A percentile compares a stretch with the other conserved stretches of the same genome.
phyloP scores from a whole-genome alignment of 768 basidiomycete genomes.

The Harrya chromipes region DNA sequence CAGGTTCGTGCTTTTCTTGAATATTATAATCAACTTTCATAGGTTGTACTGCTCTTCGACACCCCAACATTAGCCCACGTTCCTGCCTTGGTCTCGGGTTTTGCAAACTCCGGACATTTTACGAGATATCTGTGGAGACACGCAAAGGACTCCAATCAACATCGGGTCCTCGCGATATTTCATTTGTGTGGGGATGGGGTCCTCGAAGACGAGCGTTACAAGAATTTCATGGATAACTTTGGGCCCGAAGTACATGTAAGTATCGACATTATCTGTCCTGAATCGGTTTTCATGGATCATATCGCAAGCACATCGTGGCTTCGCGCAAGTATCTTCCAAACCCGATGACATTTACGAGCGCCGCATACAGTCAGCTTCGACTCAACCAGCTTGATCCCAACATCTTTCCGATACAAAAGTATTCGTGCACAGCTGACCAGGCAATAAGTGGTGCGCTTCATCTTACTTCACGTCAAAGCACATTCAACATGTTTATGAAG shows the following conservation, averaged over 20 bases:
- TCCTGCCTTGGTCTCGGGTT: conserved; percentile 46
- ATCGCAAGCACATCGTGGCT: conserved; percentile 69
- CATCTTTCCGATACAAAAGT: conserved; percentile 71
- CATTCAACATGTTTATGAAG: conserved; percentile 16
- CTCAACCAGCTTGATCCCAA: conserved; percentile 67
- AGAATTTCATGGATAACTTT: conserved; percentile 69
- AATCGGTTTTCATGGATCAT: conserved; percentile 2
- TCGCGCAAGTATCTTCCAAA: conserved; percentile 60
- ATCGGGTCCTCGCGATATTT: conserved; percentile 50
- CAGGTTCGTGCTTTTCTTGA: not conserved
- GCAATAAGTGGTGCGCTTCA: conserved; percentile 34
- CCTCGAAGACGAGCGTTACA: conserved; percentile 65
- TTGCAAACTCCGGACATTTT: conserved; percentile 47
- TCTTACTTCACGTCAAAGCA: not conserved
- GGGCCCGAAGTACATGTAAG: conserved; percentile 58
- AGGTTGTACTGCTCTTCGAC: conserved; percentile 71
- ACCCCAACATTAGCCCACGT: conserved; percentile 62
- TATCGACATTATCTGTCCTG: conserved; percentile 3
- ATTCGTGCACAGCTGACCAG: conserved; percentile 40
- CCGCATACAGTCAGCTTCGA: conserved; percentile 67
- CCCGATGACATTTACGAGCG: conserved; percentile 70
- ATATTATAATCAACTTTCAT: not conserved
- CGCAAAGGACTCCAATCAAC: conserved; percentile 39
- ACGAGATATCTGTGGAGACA: conserved; percentile 44
- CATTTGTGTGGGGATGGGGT: conserved; percentile 74